Conservation (phyloP, 768 basidiomycete genomes). For the Calocybe gangraenosa region DNA sequence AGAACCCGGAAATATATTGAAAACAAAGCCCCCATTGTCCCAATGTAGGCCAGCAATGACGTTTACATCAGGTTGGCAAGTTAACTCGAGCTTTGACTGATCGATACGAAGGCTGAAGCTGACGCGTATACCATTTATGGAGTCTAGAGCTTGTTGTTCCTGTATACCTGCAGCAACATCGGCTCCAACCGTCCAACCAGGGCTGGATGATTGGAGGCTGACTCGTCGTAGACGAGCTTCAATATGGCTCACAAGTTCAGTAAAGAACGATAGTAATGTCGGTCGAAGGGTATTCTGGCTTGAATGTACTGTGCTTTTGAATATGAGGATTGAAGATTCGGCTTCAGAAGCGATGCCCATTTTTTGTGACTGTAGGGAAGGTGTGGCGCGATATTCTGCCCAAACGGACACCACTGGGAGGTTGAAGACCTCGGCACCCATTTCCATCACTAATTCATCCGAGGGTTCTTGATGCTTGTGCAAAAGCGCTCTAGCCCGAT, state of each 20-base stretch:
- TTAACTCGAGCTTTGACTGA: conserved; percentile 79
- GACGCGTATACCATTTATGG: conserved; percentile 58
- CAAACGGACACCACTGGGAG: conserved; percentile 79
- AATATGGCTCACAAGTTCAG: conserved; percentile 65
- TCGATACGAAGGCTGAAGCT: conserved; percentile 91
- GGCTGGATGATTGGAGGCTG: conserved; percentile 25
- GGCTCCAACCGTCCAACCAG: conserved; percentile 12
- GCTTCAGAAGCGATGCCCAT: conserved; percentile 23
- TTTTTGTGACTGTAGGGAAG: conserved; percentile 32
- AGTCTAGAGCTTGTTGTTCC: conserved; percentile 18
- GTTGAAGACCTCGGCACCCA: conserved; percentile 61
- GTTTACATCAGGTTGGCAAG: conserved; percentile 88
- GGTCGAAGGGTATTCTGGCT: conserved; percentile 85
- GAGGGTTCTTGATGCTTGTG: conserved; percentile 34
- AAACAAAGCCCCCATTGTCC: conserved; percentile 90
- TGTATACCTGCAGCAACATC: conserved; percentile 8
- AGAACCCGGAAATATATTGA: conserved; percentile 72
- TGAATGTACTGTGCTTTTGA: conserved; percentile 86
- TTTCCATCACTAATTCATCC: conserved; percentile 50
- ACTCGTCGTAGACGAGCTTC: conserved; percentile 65
- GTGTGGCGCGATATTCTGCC: conserved; percentile 72
- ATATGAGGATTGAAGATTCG: conserved; percentile 62
- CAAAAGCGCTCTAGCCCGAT: conserved; percentile 34
- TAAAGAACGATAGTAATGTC: conserved; percentile 79
- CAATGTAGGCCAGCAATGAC: conserved; percentile 87